Evolutionary conservation across 208 protist species (phyloP).

Genomic region (Hexamita inflata): DNA sequence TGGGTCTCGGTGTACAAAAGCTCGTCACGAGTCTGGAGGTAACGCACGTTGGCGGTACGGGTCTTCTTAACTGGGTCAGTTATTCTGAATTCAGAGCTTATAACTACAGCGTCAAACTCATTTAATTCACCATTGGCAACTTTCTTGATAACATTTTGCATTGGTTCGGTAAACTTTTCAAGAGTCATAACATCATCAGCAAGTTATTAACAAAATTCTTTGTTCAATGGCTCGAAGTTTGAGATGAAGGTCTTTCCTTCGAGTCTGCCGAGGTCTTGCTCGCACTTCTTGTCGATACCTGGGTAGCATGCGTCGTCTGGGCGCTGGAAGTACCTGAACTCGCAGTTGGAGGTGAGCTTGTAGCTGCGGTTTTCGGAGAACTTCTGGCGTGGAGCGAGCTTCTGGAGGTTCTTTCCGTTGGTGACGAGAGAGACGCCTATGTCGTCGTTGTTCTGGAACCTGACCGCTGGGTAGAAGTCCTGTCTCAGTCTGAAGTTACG

Average conservation of each 20-base stretch:
- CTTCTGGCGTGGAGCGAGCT: neutral
- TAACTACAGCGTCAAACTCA: neutral
- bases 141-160: constrained; percentile 28
- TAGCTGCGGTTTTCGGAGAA: neutral
- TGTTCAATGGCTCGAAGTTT: constrained; percentile 44
- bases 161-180: constrained; percentile 41
- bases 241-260: constrained; percentile 39
- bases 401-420: neutral
- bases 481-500: constrained; percentile 39
- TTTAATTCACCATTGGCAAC: neutral
- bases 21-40: constrained; percentile 34
- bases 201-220: neutral
- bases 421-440: constrained; percentile 42
- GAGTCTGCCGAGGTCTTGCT: constrained; percentile 15
- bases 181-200: constrained; percentile 32
- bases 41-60: constrained; percentile 38
- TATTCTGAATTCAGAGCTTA: constrained; percentile 26
- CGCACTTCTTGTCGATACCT: constrained; percentile 39
- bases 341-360: constrained; percentile 44
- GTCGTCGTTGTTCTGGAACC: constrained; percentile 48
- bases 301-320: constrained; percentile 45
- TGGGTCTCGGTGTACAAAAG: neutral
- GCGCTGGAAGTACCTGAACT: constrained; percentile 49
- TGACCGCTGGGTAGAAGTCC: constrained; percentile 43
- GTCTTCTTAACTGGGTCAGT: constrained; percentile 28